phyloP scores from a whole-genome alignment of 371 early-diverging fungal species.

The Mortierella sp. region DNA sequence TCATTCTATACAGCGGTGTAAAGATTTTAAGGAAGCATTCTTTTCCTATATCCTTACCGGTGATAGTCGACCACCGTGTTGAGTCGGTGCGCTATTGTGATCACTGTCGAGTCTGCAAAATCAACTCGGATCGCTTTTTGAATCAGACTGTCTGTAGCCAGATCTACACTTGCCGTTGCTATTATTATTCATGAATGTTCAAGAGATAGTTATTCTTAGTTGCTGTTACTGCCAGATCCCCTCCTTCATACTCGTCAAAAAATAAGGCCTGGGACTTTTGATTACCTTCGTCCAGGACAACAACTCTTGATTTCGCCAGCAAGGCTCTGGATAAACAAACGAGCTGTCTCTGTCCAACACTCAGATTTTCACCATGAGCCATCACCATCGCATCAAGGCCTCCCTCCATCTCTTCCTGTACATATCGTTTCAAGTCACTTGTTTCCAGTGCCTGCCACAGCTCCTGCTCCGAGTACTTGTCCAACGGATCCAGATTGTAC shows the following conservation, averaged over 20 bases:
- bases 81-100: constrained; percentile 85
- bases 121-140: constrained; percentile 84
- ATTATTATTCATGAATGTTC: not conserved
- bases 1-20: too few relatives aligned
- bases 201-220: not conserved
- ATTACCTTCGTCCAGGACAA: constrained; percentile 84
- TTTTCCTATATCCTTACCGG: constrained; percentile 71
- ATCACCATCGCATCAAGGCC: constrained; percentile 76
- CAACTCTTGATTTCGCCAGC: constrained; percentile 73
- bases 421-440: constrained; percentile 73
- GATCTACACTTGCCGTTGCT: constrained; percentile 85
- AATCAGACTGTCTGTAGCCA: constrained; percentile 78
- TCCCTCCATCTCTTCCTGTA: constrained; percentile 65
- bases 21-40: too few relatives aligned
- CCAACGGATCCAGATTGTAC: constrained; percentile 87
- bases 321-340: constrained; percentile 88
- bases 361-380: constrained; percentile 82
- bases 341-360: constrained; percentile 90
- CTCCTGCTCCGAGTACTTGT: constrained; percentile 72
- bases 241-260: not conserved
- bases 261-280: not conserved
- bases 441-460: constrained; percentile 87
- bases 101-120: constrained; percentile 68
- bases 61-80: constrained; percentile 91
- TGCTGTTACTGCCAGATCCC: too few relatives aligned